These are phyloP conservation scores for Teratosphaeria pseudoeucalypti DNA, from an alignment of 2,329 filamentous ascomycete genomes.

Conservation along the genomic window DNA sequence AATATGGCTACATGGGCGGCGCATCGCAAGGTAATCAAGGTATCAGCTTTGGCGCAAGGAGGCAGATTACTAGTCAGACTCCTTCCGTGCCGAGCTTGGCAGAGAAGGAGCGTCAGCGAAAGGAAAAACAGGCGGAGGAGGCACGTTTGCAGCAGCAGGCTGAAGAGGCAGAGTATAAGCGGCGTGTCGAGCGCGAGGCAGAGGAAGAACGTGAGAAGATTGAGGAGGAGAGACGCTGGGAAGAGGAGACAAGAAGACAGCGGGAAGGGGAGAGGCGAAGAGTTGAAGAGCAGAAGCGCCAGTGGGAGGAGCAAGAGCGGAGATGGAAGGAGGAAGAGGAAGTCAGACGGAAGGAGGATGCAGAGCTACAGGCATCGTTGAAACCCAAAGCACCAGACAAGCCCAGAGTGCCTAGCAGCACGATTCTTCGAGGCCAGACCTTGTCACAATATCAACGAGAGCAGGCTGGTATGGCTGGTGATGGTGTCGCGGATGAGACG, in stretches of 20 bases:
- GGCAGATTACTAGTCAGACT: conserved; percentile 79
- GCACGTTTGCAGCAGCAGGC: conserved; percentile 39
- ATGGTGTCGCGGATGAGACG: conserved; percentile 28
- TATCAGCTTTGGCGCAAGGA: conserved; percentile 78
- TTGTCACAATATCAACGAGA: conserved; percentile 78
- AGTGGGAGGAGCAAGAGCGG: conserved; percentile 67
- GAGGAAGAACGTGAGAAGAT: conserved; percentile 53
- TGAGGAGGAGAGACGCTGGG: conserved; percentile 58
- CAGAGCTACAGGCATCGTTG: conserved; percentile 54
- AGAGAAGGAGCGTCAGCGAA: conserved; percentile 66
- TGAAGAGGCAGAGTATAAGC: conserved; percentile 43
- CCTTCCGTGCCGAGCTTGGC: conserved; percentile 71
- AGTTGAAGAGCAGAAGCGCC: conserved; percentile 57
- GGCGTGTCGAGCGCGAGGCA: conserved; percentile 40
- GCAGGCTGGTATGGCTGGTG: conserved; percentile 31
- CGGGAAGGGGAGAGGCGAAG: conserved; percentile 50
- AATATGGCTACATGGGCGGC: conserved; percentile 97
- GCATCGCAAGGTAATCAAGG: conserved; percentile 93
- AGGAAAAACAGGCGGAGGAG: conserved; percentile 47
- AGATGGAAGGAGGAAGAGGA: conserved; percentile 72
- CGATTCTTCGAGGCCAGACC: conserved; percentile 68
- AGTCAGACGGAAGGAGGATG: conserved; percentile 59
- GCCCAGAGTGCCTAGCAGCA: conserved; percentile 28
- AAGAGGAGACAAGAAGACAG: conserved; percentile 51
- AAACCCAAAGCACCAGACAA: conserved; percentile 54